Conservation (phyloP, 306 rosid species). For the Vigna angularis region DNA sequence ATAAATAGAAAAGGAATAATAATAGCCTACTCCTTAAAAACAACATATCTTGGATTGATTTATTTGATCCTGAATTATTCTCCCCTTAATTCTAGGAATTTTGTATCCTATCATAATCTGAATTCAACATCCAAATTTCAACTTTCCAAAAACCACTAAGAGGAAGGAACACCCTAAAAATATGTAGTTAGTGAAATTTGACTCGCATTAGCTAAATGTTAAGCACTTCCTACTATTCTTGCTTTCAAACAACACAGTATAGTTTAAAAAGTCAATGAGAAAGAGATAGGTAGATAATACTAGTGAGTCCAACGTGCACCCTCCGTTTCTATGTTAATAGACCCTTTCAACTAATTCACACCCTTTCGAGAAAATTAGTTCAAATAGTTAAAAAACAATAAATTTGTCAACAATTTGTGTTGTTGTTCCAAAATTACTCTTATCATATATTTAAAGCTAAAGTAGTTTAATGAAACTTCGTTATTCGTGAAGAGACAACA, state of each 20-base stretch:
- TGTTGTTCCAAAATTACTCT: too few relatives aligned
- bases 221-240: conserved; percentile 6
- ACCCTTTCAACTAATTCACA: too few relatives aligned
- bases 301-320: neutral
- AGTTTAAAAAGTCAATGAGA: neutral
- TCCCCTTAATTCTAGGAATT: neutral
- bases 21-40: too few relatives aligned
- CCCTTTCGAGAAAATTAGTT: too few relatives aligned
- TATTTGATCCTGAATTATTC: neutral
- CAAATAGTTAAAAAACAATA: too few relatives aligned
- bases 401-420: too few relatives aligned
- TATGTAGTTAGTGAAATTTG: conserved; percentile 1
- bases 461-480: too few relatives aligned
- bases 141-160: neutral
- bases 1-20: too few relatives aligned
- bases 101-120: neutral
- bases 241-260: conserved; percentile 1
- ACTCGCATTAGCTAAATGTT: neutral
- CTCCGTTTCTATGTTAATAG: too few relatives aligned
- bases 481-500: too few relatives aligned
- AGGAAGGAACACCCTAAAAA: conserved; percentile 20
- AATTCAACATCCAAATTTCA: neutral
- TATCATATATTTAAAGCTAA: too few relatives aligned
- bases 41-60: too few relatives aligned
- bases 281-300: neutral